phyloP scores from a whole-genome alignment of 202 grass and related monocot genomes.

The Elaeis oleifera region DNA sequence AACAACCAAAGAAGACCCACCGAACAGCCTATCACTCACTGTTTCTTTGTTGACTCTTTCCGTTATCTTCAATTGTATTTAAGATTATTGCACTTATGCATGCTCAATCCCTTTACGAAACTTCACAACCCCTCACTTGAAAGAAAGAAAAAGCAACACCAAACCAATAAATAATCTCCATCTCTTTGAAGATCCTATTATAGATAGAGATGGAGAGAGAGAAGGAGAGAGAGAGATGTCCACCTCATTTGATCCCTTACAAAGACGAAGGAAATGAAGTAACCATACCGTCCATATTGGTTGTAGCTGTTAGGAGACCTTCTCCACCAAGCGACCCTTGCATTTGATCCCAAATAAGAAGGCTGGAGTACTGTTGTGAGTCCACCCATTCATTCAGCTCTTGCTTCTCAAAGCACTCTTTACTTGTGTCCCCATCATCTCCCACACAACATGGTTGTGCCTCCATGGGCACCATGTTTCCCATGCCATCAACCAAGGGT shows the following conservation, averaged over 20 bases:
- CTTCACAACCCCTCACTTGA: no score
- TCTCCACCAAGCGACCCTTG: neutral
- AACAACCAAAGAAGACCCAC: no score
- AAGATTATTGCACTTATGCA: no score
- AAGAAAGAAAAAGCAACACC: neutral
- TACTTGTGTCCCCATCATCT: neutral
- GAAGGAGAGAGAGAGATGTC: neutral
- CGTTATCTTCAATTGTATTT: no score
- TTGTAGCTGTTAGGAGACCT: neutral
- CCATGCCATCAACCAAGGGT: neutral
- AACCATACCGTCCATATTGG: neutral
- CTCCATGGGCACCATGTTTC: neutral
- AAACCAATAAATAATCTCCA: conserved; percentile 1
- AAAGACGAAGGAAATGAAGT: neutral
- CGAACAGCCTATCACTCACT: no score
- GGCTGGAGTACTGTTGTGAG: neutral
- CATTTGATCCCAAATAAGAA: conserved; percentile 4
- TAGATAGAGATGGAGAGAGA: neutral
- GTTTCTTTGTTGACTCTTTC: no score
- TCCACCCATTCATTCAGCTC: neutral
- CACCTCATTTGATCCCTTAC: neutral
- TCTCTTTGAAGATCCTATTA: neutral
- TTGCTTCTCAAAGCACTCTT: neutral
- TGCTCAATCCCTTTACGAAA: no score
- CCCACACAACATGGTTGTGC: neutral